Evolutionary conservation across 1,284 basidiomycete species (phyloP).

Genomic region (Phellinidium pouzarii): DNA sequence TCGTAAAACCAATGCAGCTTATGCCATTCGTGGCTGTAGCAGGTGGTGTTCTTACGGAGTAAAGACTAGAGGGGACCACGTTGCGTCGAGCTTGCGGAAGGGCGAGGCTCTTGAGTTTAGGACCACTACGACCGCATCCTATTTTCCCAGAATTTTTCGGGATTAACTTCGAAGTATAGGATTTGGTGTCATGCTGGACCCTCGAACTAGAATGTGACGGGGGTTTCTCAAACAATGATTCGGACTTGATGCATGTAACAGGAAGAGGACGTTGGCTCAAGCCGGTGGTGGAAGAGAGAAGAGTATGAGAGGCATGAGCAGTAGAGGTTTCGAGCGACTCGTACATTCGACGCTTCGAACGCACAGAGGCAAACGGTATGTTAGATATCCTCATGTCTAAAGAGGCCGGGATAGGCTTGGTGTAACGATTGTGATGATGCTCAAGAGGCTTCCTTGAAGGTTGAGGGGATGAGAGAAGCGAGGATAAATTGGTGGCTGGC

Average conservation of each 20-base stretch:
- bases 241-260: not conserved
- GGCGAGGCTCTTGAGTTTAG: not conserved
- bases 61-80: not conserved
- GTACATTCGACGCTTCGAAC: conserved; percentile 6
- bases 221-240: no score
- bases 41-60: not conserved
- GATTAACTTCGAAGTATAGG: not conserved
- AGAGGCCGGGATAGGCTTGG: not conserved
- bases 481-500: no score
- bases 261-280: not conserved
- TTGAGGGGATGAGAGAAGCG: no score
- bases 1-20: not conserved
- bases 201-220: no score
- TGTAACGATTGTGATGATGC: not conserved
- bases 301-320: not conserved
- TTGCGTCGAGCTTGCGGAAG: conserved; percentile 1
- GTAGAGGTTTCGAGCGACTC: not conserved
- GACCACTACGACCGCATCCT: not conserved
- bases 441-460: no score
- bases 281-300: not conserved
- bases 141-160: not conserved
- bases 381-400: not conserved
- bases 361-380: not conserved
- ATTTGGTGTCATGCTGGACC: not conserved
- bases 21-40: not conserved